Conservation (phyloP, 371 early-diverging fungal genomes). For the Rhizopus delemar region DNA sequence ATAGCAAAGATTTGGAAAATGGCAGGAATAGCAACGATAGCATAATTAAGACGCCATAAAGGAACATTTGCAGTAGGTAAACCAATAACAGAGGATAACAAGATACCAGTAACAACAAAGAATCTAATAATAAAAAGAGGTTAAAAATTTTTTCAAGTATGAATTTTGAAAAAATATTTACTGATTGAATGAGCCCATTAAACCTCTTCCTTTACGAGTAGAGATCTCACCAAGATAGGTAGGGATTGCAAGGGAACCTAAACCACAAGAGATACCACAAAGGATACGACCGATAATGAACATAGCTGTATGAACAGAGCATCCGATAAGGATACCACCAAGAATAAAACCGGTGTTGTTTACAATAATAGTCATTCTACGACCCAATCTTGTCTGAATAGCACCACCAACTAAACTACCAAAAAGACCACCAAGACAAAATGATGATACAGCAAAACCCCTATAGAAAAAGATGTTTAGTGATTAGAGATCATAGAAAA, state of each 20-base stretch:
- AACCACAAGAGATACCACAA: constrained; percentile 80
- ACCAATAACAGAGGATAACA: constrained; percentile 68
- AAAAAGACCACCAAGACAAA: constrained; percentile 70
- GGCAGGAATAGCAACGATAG: constrained; percentile 69
- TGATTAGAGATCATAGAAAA: neutral
- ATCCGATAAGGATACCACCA: constrained; percentile 63
- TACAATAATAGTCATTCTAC: constrained; percentile 60
- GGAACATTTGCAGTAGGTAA: constrained; percentile 62
- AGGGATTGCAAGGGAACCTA: constrained; percentile 76
- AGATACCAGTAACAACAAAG: constrained; percentile 71
- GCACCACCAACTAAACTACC: constrained; percentile 68
- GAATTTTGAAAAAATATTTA: constrained; percentile 3
- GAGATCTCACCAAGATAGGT: constrained; percentile 83
- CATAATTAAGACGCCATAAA: constrained; percentile 69
- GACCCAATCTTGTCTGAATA: constrained; percentile 62
- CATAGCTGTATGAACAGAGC: constrained; percentile 62
- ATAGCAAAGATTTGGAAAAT: constrained; percentile 68
- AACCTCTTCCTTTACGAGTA: constrained; percentile 71
- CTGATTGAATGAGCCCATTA: constrained; percentile 75
- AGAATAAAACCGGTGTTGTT: constrained; percentile 64
- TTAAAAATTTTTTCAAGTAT: too few relatives aligned
- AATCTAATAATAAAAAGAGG: constrained; percentile 10
- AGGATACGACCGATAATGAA: constrained; percentile 79
- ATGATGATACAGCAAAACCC: constrained; percentile 61
- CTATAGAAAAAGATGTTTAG: constrained; percentile 3